Evolutionary conservation across 805 yeast genomes (phyloP), one percentile per base, ranked within the genome.

Genomic region (Alloascoidea hylecoeti): DNA sequence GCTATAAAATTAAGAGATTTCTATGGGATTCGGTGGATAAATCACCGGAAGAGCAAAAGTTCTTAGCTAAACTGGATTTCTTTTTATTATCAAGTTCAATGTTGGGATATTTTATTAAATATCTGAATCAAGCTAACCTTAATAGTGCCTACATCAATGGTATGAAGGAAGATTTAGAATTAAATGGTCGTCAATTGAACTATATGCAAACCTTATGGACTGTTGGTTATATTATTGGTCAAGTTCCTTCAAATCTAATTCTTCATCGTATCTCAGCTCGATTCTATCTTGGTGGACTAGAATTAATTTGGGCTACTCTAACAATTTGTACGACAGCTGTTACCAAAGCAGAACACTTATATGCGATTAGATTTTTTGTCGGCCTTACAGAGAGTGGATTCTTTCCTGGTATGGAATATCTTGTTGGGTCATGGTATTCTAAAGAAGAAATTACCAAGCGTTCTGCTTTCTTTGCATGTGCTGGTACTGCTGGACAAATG

Each of bases 221-320:
- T 0, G 66, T 65, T 15, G 76, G 76, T 14, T 70, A 70, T 40
- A 63, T 69, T 36, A 44, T 71, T 32, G 73, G 72, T 27, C 72
- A 66, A 42, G 56, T 70, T 18, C 76, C 76, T 5, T 59, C 72
- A 1, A 45, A 45, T 16, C 38, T 47, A n/a, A 46, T 69, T 6
- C 47, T 68, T 38, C 66, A 62, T 44, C 50, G 58, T 35, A 47
- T 64, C 4, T 49, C 65, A 4, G 66, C 70, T n/a, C 48, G 70
- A 32, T 63, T 52, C 41, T 67, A 63, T 41, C 48, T 69, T 33
- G 70, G 68, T 2, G 55, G 59, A 2, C 43, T 66, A 36, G 72
- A 68, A 44, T 35, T 68, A 13, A 36, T 55, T 5, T 70, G 75
- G 75, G 59, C 64, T 1, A 34, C 61, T 14, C 49, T 64, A 18